Evolutionary conservation across 2,329 filamentous ascomycete species (phyloP).

Genomic region (Verticillium alfalfae): DNA sequence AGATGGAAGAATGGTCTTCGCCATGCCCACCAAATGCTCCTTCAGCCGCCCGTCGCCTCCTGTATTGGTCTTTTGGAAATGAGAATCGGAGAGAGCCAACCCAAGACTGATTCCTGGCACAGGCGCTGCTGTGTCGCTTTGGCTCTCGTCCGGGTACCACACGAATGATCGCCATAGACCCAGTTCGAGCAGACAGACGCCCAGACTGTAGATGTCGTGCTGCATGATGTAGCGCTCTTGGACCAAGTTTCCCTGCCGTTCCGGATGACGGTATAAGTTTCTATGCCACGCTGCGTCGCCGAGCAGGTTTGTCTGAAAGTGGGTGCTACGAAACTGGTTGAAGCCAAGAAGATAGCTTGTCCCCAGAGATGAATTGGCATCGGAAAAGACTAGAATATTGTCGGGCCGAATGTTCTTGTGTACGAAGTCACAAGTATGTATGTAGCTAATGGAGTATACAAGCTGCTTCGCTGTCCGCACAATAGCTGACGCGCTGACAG

Average conservation of each 20-base stretch:
- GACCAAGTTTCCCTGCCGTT: slow-evolving; percentile 32
- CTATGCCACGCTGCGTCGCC: slow-evolving; percentile 32
- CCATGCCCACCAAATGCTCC: slow-evolving; percentile 10
- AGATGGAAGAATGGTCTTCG: slow-evolving; percentile 10
- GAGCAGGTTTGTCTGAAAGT: slow-evolving; percentile 18
- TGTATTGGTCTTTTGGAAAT: neutral
- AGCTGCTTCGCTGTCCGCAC: slow-evolving; percentile 19
- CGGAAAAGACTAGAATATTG: slow-evolving; percentile 25
- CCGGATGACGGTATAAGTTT: slow-evolving; percentile 47
- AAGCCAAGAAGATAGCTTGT: slow-evolving; percentile 36
- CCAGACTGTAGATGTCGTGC: slow-evolving; percentile 52
- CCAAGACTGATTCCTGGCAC: neutral
- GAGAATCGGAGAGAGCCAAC: neutral
- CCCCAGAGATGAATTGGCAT: neutral
- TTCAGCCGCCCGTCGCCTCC: neutral
- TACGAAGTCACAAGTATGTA: slow-evolving; percentile 35
- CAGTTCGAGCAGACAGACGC: slow-evolving; percentile 47
- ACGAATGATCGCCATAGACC: slow-evolving; percentile 37
- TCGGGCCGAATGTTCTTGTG: slow-evolving; percentile 42
- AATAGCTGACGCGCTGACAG: slow-evolving; percentile 13
- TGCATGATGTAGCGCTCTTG: slow-evolving; percentile 40
- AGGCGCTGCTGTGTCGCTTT: neutral
- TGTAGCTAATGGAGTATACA: slow-evolving; percentile 18
- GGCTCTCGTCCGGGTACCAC: neutral
- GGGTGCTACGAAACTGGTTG: slow-evolving; percentile 28